phyloP scores from a whole-genome alignment of 805 yeast species.

The Monosporozyma aquatica region DNA sequence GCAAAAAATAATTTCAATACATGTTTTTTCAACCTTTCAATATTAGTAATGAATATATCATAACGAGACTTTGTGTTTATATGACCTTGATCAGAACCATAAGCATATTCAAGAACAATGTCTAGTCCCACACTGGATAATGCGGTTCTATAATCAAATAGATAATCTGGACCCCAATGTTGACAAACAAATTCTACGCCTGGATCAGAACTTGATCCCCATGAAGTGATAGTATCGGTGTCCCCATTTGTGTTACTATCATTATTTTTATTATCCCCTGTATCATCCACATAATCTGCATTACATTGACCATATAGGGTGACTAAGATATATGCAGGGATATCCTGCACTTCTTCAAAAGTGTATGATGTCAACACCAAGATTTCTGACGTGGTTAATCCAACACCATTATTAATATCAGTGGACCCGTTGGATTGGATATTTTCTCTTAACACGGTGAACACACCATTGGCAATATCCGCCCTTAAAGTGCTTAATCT shows the following conservation, averaged over 20 bases:
- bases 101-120: conserved; percentile 26
- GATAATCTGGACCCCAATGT: conserved; percentile 12
- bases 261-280: background rate
- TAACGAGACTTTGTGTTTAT: conserved; percentile 9
- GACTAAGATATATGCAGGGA: conserved; percentile 22
- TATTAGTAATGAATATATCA: conserved; percentile 4
- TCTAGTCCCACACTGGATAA: conserved; percentile 20
- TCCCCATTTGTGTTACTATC: background rate
- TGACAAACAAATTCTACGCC: conserved; percentile 11
- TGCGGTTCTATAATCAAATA: conserved; percentile 24
- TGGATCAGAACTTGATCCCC: conserved; percentile 8
- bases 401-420: conserved; percentile 24
- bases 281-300: conserved; percentile 9
- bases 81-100: conserved; percentile 8
- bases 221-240: background rate
- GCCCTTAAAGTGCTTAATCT: conserved; percentile 18
- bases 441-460: conserved; percentile 15
- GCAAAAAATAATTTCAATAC: conserved; percentile 15
- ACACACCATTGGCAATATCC: conserved; percentile 23
- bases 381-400: conserved; percentile 27
- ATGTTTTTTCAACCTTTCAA: conserved; percentile 10
- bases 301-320: conserved; percentile 23
- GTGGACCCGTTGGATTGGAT: conserved; percentile 19
- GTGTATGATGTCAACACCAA: conserved; percentile 22
- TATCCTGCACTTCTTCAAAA: conserved; percentile 15